A percentile compares a stretch with the other conserved stretches of the same genome.
These are phyloP conservation scores for Postia placenta DNA, from an alignment of 768 basidiomycete species.

Conservation along the genomic window DNA sequence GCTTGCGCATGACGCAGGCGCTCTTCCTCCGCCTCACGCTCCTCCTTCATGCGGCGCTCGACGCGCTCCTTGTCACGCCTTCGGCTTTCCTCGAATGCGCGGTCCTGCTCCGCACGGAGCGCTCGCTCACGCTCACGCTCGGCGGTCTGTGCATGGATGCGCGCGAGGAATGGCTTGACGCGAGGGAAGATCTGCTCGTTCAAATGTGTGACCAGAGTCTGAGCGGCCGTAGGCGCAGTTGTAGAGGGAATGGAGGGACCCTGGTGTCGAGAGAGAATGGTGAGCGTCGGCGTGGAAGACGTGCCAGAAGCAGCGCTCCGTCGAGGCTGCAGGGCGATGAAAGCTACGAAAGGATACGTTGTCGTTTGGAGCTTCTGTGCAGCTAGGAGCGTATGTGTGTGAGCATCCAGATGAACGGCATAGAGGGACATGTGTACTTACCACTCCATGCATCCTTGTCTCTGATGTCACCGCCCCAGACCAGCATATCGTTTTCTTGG, in stretches of 20 bases:
- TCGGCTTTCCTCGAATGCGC: constrained; percentile 64
- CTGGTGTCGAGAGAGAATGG: constrained; percentile 82
- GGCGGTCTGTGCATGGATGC: constrained; percentile 49
- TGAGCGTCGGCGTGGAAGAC: constrained; percentile 47
- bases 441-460: constrained; percentile 79
- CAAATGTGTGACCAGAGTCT: constrained; percentile 61
- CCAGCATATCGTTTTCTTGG: constrained; percentile 66
- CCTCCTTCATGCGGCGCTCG: constrained; percentile 45
- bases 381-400: constrained; percentile 26
- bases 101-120: constrained; percentile 77
- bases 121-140: constrained; percentile 35
- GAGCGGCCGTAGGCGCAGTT: constrained; percentile 54
- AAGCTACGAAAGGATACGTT: constrained; percentile 90
- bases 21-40: constrained; percentile 37
- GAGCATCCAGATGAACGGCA: not conserved
- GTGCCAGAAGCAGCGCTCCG: constrained; percentile 33
- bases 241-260: constrained; percentile 47
- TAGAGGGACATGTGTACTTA: constrained; percentile 22
- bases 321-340: constrained; percentile 80
- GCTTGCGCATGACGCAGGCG: constrained; percentile 29
- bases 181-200: constrained; percentile 73
- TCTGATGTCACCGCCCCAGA: constrained; percentile 92
- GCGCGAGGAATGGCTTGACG: constrained; percentile 65
- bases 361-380: constrained; percentile 78
- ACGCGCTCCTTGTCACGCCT: constrained; percentile 65